Evolutionary conservation across 169 alveolate species (phyloP), one percentile per base, ranked within the genome.

Genomic region (Cryptosporidium canis): DNA sequence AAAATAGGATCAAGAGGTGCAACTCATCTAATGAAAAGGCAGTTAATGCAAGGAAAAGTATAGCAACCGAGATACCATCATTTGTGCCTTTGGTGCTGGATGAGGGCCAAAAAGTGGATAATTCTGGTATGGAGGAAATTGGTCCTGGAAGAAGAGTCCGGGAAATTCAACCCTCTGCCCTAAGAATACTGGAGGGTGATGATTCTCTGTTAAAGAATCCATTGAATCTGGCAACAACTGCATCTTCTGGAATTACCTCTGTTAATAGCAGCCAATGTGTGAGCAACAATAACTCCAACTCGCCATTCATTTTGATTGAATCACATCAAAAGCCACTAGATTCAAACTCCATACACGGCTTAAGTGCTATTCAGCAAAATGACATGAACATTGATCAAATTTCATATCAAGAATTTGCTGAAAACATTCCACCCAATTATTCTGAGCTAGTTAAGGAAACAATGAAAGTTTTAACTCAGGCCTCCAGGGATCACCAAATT

Each of bases 221-320:
- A 18, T 7, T 51, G 24, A 51, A 27, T 21, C n/a, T 51, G 24
- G 63, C 63, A 51, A 51, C 63, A 51, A 70, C 66, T 11, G 67
- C 45, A n/a, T 70, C 67, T 18, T 70, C 84, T 33, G 67, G 64
- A n/a, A 48, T 55, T 5, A 70, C 45, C 53, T 24, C 67, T 9
- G 67, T 51, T 9, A 70, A 51, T 41, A 45, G 37, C 64, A 70
- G 67, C 39, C 47, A 31, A 33, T 70, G 66, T 51, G 41, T 48
- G 14, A 70, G 84, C 16, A 70, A 47, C 16, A 70, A 70, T 67
- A 70, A 70, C 53, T 70, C 84, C 47, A 70, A 70, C 37, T 41
- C 84, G 35, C 84, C 68, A 18, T 48, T 31, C 35, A 70, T 70
- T n/a, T 11, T 33, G 48, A 9, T 29, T 7, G 16, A 27, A 14